Evolutionary conservation across 1,139 yeast genomes (phyloP).

Genomic region (Kurtzmaniella quercitrusa): DNA sequence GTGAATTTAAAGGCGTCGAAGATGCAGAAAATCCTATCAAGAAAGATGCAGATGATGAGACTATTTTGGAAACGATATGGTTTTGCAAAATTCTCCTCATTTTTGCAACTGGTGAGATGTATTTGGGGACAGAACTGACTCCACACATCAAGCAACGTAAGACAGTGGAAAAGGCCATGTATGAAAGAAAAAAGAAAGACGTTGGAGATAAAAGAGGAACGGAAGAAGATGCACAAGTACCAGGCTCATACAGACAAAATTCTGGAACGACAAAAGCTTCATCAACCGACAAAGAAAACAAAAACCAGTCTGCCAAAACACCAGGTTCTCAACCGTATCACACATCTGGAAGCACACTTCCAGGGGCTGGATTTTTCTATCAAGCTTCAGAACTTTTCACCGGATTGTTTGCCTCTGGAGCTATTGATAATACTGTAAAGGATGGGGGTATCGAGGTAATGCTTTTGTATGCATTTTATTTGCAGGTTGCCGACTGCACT

Average conservation of each 20-base stretch:
- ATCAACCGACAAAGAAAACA: not conserved
- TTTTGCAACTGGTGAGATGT: constrained; percentile 85
- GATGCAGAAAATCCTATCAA: constrained; percentile 42
- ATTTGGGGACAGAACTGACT: constrained; percentile 63
- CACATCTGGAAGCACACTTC: constrained; percentile 41
- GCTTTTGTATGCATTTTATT: constrained; percentile 71
- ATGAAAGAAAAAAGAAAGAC: constrained; percentile 12
- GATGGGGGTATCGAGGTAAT: constrained; percentile 83
- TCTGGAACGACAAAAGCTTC: not conserved
- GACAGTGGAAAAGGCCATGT: constrained; percentile 2
- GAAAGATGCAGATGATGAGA: constrained; percentile 48
- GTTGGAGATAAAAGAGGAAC: constrained; percentile 36
- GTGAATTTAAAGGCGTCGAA: constrained; percentile 28
- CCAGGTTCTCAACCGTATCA: not conserved
- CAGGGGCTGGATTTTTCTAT: constrained; percentile 74
- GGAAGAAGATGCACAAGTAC: constrained; percentile 13
- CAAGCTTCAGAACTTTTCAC: constrained; percentile 75
- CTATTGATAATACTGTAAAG: constrained; percentile 69
- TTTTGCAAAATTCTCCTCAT: constrained; percentile 71
- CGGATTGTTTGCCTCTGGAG: constrained; percentile 74
- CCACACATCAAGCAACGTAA: constrained; percentile 31
- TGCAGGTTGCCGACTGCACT: constrained; percentile 83
- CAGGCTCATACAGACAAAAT: not conserved
- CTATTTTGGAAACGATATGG: constrained; percentile 73
- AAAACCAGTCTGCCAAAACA: constrained; percentile 6